A percentile compares a stretch with the other conserved stretches of the same genome.
Evolutionary conservation across 2,329 filamentous ascomycete species (phyloP).

Genomic region (Fusarium pininemorale): DNA sequence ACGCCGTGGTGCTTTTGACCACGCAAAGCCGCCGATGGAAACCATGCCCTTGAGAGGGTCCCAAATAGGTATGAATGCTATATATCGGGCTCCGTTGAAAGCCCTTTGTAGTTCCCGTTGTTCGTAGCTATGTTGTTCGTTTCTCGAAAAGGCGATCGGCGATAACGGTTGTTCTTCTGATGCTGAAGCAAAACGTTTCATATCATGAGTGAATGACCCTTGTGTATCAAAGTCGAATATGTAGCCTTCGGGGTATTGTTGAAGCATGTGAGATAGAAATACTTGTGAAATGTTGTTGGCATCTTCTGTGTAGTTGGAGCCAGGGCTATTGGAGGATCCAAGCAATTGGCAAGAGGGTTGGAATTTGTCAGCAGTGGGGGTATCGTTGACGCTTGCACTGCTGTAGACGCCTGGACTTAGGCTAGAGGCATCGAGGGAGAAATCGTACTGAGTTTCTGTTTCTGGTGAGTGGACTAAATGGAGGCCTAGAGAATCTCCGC

Average conservation of each 20-base stretch:
- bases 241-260: not conserved
- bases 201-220: too few species aligned
- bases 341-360: not conserved
- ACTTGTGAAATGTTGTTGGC: not conserved
- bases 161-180: not conserved
- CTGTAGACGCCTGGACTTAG: not conserved
- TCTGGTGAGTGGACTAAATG: not conserved
- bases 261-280: not conserved
- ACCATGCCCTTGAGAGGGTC: not conserved
- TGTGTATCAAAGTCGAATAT: not conserved
- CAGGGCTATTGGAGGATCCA: not conserved
- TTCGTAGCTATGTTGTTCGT: not conserved
- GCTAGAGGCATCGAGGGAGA: not conserved
- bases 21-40: not conserved
- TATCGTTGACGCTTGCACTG: not conserved
- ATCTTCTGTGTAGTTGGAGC: not conserved
- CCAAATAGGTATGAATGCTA: constrained; percentile 2
- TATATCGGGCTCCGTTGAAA: not conserved
- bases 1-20: not conserved
- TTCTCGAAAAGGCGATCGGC: not conserved
- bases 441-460: not conserved
- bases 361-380: not conserved
- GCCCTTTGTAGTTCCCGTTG: not conserved
- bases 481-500: not conserved
- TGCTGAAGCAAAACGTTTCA: accelerated